Evolutionary conservation across 2,329 filamentous ascomycete species (phyloP).

Genomic region (Cladophialophora bantiana): DNA sequence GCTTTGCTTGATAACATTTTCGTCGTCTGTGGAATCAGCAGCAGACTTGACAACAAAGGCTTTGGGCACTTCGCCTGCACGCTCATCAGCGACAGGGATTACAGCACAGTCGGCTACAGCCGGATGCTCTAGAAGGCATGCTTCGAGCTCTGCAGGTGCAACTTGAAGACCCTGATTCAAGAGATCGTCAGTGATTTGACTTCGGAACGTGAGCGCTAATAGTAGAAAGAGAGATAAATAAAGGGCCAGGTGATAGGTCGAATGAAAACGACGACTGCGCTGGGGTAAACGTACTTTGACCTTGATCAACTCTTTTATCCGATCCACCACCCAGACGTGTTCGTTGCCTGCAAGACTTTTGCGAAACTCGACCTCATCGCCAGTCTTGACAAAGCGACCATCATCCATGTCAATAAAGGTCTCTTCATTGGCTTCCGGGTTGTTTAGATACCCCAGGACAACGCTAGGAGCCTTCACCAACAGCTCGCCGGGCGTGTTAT

Average conservation of each 20-base stretch:
- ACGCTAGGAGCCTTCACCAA: conserved; percentile 79
- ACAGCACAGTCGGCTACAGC: conserved; percentile 78
- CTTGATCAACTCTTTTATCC: conserved; percentile 79
- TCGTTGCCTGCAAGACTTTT: conserved; percentile 69
- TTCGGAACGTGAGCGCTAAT: no score
- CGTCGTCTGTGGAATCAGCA: no score
- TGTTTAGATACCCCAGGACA: conserved; percentile 83
- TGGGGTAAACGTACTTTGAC: conserved; percentile 63
- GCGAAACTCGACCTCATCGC: conserved; percentile 78
- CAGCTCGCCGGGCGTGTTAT: conserved; percentile 80
- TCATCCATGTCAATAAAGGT: conserved; percentile 67
- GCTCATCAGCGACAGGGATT: conserved; percentile 71
- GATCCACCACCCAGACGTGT: conserved; percentile 81
- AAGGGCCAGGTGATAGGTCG: no score
- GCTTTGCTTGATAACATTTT: no score
- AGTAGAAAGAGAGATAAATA: no score
- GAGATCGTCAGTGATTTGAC: no score
- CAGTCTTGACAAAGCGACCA: conserved; percentile 74
- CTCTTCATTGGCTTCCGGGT: conserved; percentile 80
- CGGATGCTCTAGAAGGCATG: conserved; percentile 75
- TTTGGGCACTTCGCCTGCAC: conserved; percentile 68
- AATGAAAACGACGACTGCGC: no score
- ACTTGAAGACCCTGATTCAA: conserved; percentile 51
- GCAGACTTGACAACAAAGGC: conserved; percentile 61
- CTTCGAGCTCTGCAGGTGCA: conserved; percentile 81